Evolutionary conservation across 345 rosid genomes (phyloP), one percentile per base, ranked within the genome.

Genomic region (Aurinia saxatilis): DNA sequence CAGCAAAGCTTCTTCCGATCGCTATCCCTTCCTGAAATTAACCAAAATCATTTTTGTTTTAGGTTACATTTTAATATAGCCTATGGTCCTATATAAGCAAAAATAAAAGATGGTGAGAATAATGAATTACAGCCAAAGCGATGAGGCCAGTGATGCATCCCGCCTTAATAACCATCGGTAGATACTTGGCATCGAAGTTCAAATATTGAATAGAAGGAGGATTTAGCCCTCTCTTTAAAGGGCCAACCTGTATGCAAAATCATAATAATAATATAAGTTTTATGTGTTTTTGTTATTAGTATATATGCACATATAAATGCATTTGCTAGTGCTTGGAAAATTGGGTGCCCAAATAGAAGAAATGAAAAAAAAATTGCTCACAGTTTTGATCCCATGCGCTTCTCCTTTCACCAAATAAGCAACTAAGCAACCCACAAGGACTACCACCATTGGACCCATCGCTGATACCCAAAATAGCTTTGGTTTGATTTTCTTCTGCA

Each of bases 391-490:
- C 15, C 93, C 91, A 42, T 83, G 81, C 48, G 77, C 78, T 7
- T 79, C 71, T 2, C 69, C 89, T 8, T 77, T 78, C 5, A 76
- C 78, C 19, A 89, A 63, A 70, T 73, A 89, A 19, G 96, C 84
- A 49, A 89, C 79, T 23, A 86, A 46, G 45, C 90, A 82, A 29
- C 96, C 95, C 2, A 82, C 65, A 8, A 84, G 30, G 13, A 92
- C 95, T 1, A 81, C 78, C 50, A 76, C 67, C 90, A 92, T 81
- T 31, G 98, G 96, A 69, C 87, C 81, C 67, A 89, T 75, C 9
- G 96, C 95, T 6, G 96, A 82, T 45, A 84, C 82, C 98, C 95
- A 89, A 67, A 92, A 92, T 27, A 88, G 76, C 66, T 77, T 92
- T 45, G 98, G 93, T 0, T 81, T 89, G 49, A 19, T 84, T 18